Conservation (phyloP, 2,329 filamentous ascomycete genomes). For the Oidium heveae region DNA sequence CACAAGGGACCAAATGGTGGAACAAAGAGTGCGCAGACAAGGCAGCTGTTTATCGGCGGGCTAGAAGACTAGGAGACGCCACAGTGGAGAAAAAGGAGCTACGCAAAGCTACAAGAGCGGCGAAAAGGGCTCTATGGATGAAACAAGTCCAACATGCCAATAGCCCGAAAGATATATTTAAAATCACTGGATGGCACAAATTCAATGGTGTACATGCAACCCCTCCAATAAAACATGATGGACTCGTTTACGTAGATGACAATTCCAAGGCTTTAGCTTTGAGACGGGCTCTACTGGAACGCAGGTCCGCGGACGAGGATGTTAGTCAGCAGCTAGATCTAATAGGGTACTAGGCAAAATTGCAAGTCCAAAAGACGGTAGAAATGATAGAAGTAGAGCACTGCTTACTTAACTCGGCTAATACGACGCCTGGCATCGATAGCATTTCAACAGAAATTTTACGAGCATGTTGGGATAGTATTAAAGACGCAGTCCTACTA, state of each 20-base stretch:
- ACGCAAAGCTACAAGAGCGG: not conserved
- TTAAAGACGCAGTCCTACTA: not conserved
- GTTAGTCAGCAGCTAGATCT: not conserved
- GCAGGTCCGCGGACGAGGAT: not conserved
- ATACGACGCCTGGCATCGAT: not conserved
- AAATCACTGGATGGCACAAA: not conserved
- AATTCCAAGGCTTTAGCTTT: not conserved
- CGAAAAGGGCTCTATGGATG: not conserved
- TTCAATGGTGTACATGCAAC: not conserved
- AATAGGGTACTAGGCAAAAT: not conserved
- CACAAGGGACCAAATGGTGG: not conserved
- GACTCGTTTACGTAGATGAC: not conserved
- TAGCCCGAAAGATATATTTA: not conserved
- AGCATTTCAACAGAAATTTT: not conserved
- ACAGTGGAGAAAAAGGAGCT: not conserved
- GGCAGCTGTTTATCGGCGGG: not conserved
- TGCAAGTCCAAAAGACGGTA: not conserved
- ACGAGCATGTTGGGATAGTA: not conserved
- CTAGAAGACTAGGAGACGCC: not conserved
- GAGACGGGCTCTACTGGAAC: not conserved
- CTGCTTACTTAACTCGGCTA: not conserved
- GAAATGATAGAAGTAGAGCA: not conserved
- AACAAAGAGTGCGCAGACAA: not conserved
- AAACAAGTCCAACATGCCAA: not conserved
- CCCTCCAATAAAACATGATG: not conserved